Conservation (phyloP, 495 filamentous ascomycete species). For the Penicillium paxilli region DNA sequence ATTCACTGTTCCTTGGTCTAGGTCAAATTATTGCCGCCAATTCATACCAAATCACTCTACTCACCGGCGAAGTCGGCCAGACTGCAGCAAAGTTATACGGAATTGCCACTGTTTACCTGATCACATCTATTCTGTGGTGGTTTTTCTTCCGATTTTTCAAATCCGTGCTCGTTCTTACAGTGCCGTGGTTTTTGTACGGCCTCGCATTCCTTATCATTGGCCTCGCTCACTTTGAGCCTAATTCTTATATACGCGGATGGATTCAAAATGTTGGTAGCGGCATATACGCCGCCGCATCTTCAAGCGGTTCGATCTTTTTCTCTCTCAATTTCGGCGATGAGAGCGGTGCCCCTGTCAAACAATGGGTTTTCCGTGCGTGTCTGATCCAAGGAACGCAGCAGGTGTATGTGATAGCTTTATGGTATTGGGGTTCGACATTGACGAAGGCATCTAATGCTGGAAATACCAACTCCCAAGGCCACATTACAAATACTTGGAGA, state of each 20-base stretch:
- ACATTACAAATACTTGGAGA: slow-evolving; percentile 45
- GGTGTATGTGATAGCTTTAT: slow-evolving; percentile 50
- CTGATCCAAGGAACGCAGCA: slow-evolving; percentile 53
- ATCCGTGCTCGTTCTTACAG: slow-evolving; percentile 59
- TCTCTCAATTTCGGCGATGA: slow-evolving; percentile 55
- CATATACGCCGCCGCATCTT: slow-evolving; percentile 49
- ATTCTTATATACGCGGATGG: slow-evolving; percentile 45
- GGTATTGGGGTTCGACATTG: slow-evolving; percentile 52
- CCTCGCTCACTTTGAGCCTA: slow-evolving; percentile 55
- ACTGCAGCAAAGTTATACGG: slow-evolving; percentile 64
- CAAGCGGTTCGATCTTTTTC: slow-evolving; percentile 52
- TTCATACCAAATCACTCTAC: slow-evolving; percentile 71
- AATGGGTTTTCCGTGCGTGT: slow-evolving; percentile 55
- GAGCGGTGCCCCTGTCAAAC: slow-evolving; percentile 45
- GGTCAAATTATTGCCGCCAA: slow-evolving; percentile 72
- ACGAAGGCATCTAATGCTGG: slow-evolving; percentile 39
- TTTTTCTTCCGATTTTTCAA: slow-evolving; percentile 60
- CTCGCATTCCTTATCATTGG: slow-evolving; percentile 67
- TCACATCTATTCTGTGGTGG: slow-evolving; percentile 66
- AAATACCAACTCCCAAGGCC: slow-evolving; percentile 28
- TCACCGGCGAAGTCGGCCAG: slow-evolving; percentile 64
- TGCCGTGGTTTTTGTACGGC: slow-evolving; percentile 66
- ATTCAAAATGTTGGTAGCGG: slow-evolving; percentile 51
- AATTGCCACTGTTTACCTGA: slow-evolving; percentile 63
- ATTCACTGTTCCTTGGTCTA: slow-evolving; percentile 64